Evolutionary conservation across 139 green algal species (phyloP), one percentile per base, ranked within the genome.

Genomic region (Diplosphaera chodatii): DNA sequence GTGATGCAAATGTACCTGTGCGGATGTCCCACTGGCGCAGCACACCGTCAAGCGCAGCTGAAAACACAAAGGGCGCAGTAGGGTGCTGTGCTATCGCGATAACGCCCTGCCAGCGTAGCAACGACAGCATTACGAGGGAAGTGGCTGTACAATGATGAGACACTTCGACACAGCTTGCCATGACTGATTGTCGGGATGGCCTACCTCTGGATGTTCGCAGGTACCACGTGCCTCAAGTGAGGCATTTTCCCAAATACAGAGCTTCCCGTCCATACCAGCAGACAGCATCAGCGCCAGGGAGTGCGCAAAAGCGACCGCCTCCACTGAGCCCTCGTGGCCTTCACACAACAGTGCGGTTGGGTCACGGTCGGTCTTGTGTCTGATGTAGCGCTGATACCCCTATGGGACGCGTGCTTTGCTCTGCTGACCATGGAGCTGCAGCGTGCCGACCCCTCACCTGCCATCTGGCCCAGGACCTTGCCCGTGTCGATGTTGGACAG

Each of bases 11-110:
- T n/a, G n/a, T n/a, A 76, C 75, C 80, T 25, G 86, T 96, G 0
- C 91, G 80, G 27, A 87, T 64, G 74, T 97, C 92, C 87, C 89
- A 97, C 48, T 80, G 81, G 22, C 90, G 79, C 66, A 93, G 79
- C 3, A 77, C 68, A 30, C 91, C 92, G 73, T 97, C 92, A 31
- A 94, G 28, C 67, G 89, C 92, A 25, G 74, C 88, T 0, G 89
- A 96, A 56, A 88, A 82, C 0, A 96, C 75, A 4, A 96, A 66
- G 1, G 88, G 84, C 74, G 87, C 67, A 1, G 68, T 78, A 21
- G 86, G 86, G 71, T 92, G 84, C 75, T 78, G 85, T 0, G 59
- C 72, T 65, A 93, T 20, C 1, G 21, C 48, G 18, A 72, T 55
- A 15, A 80, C 64, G 20, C 31, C 74, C 74, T 80, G 64, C 74